Percentiles rank a stretch among this genome's conserved stretches.
phyloP scores from a whole-genome alignment of 768 basidiomycete genomes.

The Agaricus sinodeliciosus region DNA sequence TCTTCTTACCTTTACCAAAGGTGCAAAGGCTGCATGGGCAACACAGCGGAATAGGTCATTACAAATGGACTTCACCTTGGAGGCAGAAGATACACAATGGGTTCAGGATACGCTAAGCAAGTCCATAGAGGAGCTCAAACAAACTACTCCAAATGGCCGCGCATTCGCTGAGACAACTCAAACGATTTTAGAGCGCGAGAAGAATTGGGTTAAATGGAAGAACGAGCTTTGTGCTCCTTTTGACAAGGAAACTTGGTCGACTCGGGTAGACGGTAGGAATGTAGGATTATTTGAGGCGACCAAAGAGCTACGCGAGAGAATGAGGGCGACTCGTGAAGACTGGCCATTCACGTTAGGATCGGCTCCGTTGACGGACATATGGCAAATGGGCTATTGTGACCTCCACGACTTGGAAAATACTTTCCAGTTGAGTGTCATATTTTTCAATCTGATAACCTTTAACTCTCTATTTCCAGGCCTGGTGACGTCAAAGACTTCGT shows the following conservation, averaged over 20 bases:
- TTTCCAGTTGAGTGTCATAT: constrained; percentile 46
- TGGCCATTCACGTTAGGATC: constrained; percentile 67
- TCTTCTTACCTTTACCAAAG: constrained; percentile 67
- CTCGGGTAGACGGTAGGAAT: constrained; percentile 33
- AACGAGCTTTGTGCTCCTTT: constrained; percentile 76
- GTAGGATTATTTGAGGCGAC: constrained; percentile 62
- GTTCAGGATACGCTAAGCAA: constrained; percentile 63
- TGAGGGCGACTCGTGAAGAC: constrained; percentile 51
- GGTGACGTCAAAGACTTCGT: constrained; percentile 73
- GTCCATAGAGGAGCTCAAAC: constrained; percentile 51
- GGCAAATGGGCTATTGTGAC: constrained; percentile 74
- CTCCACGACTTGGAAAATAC: constrained; percentile 56
- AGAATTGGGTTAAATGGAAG: constrained; percentile 91
- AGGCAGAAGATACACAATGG: constrained; percentile 65
- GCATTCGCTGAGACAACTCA: constrained; percentile 69
- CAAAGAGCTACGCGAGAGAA: constrained; percentile 37
- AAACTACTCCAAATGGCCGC: constrained; percentile 74
- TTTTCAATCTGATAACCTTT: constrained; percentile 6
- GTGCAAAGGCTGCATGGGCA: constrained; percentile 54
- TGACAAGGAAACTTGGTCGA: constrained; percentile 63
- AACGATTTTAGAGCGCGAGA: constrained; percentile 72
- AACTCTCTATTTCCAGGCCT: constrained; percentile 32
- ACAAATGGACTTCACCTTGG: constrained; percentile 78
- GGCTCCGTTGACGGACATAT: constrained; percentile 69
- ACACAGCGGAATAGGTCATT: constrained; percentile 68